Percentiles rank a stretch among this genome's conserved stretches.
Conservation (phyloP, 2,329 filamentous ascomycete genomes). For the Graphilbum ipis-grandicollis region DNA sequence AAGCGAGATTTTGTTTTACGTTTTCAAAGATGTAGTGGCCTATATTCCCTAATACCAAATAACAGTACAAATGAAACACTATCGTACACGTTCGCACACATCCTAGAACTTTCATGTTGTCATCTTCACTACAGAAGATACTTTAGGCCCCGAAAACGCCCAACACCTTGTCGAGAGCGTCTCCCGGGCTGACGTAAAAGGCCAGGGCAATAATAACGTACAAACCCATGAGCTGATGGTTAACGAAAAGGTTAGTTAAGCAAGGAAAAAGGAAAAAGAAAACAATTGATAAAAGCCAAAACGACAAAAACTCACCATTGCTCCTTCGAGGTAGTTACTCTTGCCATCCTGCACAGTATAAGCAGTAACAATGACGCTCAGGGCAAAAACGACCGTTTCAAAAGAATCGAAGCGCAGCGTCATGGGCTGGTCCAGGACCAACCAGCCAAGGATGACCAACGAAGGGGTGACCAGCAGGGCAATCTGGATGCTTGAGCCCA, state of each 20-base stretch:
- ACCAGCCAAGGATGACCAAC: conserved; percentile 66
- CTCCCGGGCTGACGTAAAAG: conserved; percentile 37
- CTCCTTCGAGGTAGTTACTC: conserved; percentile 70
- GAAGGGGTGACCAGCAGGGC: conserved; percentile 67
- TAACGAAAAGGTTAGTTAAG: conserved; percentile 4
- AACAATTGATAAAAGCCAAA: not conserved
- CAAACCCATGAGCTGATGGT: conserved; percentile 24
- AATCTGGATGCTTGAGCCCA: conserved; percentile 70
- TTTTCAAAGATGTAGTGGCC: too few species aligned
- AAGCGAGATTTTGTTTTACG: too few species aligned
- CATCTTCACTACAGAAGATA: too few species aligned
- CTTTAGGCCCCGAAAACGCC: not conserved
- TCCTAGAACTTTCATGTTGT: too few species aligned
- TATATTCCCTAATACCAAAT: too few species aligned
- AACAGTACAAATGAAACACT: too few species aligned
- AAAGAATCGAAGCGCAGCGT: conserved; percentile 68
- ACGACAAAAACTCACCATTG: conserved; percentile 34
- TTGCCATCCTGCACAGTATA: conserved; percentile 68
- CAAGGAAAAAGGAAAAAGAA: not conserved
- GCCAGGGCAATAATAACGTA: conserved; percentile 44
- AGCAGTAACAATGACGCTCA: conserved; percentile 58
- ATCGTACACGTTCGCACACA: too few species aligned
- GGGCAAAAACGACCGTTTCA: conserved; percentile 61
- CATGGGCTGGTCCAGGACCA: conserved; percentile 53
- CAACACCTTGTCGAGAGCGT: conserved; percentile 24